Evolutionary conservation across 1,284 basidiomycete species (phyloP).

Genomic region (Austroboletus niveus): DNA sequence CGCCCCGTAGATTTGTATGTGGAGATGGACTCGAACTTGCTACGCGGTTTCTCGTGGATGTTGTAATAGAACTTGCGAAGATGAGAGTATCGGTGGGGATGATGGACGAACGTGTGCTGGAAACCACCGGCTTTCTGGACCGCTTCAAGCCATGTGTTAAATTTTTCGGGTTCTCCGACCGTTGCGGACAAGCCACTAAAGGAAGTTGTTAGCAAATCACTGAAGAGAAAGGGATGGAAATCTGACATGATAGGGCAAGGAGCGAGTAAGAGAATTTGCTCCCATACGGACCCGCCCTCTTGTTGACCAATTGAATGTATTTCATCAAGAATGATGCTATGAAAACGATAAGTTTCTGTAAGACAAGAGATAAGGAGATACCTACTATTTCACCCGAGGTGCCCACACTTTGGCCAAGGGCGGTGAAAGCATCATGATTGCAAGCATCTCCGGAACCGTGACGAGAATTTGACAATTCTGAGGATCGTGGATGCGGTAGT

Average conservation of each 20-base stretch:
- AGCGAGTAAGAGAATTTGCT: constrained; percentile 62
- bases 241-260: constrained; percentile 67
- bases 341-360: not conserved
- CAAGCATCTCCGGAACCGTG: constrained; percentile 68
- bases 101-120: constrained; percentile 56
- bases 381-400: constrained; percentile 57
- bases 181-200: constrained; percentile 67
- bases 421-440: constrained; percentile 67
- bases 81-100: constrained; percentile 69
- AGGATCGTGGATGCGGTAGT: constrained; percentile 61
- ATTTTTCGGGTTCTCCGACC: constrained; percentile 59
- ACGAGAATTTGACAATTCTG: constrained; percentile 69
- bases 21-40: constrained; percentile 40
- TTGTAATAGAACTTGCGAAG: constrained; percentile 64
- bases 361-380: not conserved
- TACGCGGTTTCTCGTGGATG: constrained; percentile 22
- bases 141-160: constrained; percentile 62
- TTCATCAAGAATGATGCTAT: constrained; percentile 69
- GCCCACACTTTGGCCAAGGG: constrained; percentile 59
- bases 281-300: constrained; percentile 68
- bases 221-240: constrained; percentile 16
- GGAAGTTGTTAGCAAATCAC: not conserved
- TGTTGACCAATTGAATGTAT: constrained; percentile 71
- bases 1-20: constrained; percentile 37
- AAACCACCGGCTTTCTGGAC: constrained; percentile 59